Evolutionary conservation across 306 rosid species (phyloP).

Genomic region (Acacia acuminata): DNA sequence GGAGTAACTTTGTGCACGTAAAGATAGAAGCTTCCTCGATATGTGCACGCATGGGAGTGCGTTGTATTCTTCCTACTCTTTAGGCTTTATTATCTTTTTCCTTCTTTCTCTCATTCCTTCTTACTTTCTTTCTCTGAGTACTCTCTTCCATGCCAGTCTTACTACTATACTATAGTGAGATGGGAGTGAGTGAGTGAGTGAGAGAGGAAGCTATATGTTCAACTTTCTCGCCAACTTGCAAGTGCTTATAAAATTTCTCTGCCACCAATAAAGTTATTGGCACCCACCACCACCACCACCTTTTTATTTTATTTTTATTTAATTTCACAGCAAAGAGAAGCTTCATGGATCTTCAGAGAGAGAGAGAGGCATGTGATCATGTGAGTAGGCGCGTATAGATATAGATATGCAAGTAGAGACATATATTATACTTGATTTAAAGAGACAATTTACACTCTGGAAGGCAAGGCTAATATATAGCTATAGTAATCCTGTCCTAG

Average conservation of each 20-base stretch:
- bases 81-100: constrained; percentile 78
- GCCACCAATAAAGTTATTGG: constrained; percentile 85
- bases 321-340: constrained; percentile 32
- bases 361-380: constrained; percentile 33
- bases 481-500: constrained; percentile 30
- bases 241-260: constrained; percentile 66
- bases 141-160: not conserved
- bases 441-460: constrained; percentile 32
- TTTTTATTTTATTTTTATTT: not conserved
- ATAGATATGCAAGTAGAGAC: not conserved
- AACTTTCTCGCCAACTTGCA: constrained; percentile 79
- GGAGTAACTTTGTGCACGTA: constrained; percentile 56
- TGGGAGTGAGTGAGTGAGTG: constrained; percentile 8
- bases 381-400: constrained; percentile 3
- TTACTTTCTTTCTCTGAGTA: constrained; percentile 39
- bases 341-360: constrained; percentile 43
- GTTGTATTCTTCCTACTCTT: constrained; percentile 94
- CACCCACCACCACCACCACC: constrained; percentile 33
- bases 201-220: constrained; percentile 25
- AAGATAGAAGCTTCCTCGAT: constrained; percentile 99
- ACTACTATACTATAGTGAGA: constrained; percentile 34
- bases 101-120: constrained; percentile 15
- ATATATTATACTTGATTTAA: constrained; percentile 22
- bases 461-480: constrained; percentile 29
- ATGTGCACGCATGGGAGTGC: constrained; percentile 92